These are phyloP conservation scores for Trichoderma asperellum DNA, from an alignment of 2,329 filamentous ascomycete species.

Conservation along the genomic window DNA sequence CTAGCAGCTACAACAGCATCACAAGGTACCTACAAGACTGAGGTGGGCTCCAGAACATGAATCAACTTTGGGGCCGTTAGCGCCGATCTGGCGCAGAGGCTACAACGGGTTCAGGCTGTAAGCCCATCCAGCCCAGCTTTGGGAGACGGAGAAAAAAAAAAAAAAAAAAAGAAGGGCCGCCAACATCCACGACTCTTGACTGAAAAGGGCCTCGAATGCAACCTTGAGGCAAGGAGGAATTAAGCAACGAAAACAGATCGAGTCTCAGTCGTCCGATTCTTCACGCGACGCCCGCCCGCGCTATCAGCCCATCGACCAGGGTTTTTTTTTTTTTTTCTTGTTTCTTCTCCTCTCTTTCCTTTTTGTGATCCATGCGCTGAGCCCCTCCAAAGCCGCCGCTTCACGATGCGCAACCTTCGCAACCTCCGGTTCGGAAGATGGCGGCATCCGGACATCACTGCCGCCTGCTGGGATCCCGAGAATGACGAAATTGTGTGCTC, in stretches of 20 bases:
- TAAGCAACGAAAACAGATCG: neutral
- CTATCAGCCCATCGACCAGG: conserved; percentile 10
- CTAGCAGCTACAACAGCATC: neutral
- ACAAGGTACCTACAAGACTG: too few relatives aligned
- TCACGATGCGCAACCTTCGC: conserved; percentile 82
- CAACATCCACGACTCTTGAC: neutral
- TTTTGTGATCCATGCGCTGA: conserved; percentile 6
- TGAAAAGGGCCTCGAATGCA: neutral
- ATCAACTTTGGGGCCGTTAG: conserved; percentile 28
- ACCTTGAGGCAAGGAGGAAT: neutral
- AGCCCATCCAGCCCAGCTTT: neutral
- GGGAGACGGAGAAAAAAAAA: conserved; percentile 2
- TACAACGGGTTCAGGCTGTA: conserved; percentile 13
- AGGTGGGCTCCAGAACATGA: neutral
- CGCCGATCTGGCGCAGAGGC: conserved; percentile 30
- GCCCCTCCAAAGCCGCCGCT: conserved; percentile 22
- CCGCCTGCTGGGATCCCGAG: conserved; percentile 82
- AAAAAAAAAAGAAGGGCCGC: neutral
- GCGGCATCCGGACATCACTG: conserved; percentile 67
- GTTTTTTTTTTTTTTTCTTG: neutral
- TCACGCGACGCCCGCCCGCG: neutral
- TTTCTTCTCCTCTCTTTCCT: neutral
- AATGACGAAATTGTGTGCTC: conserved; percentile 79
- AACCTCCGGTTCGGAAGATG: conserved; percentile 73
- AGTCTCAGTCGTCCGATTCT: conserved; percentile 3